Evolutionary conservation across 2,329 filamentous ascomycete species (phyloP), one percentile per base, ranked within the genome.

Genomic region (Xylaria hypoxylon): DNA sequence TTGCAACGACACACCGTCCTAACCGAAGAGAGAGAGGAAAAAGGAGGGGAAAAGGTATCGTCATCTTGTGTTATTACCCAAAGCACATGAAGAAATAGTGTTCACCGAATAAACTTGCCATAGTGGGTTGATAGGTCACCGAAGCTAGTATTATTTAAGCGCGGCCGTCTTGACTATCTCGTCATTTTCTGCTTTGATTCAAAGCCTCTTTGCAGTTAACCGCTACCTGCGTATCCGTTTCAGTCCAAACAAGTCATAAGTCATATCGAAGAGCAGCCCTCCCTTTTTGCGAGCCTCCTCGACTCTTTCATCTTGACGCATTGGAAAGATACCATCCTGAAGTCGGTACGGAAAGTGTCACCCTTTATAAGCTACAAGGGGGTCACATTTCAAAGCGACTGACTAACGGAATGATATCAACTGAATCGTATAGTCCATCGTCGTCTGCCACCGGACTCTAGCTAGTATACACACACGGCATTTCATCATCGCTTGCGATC

Each of bases 401-500:
- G 55, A 53, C 53, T 44, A 63, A 68, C 52, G 44, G 60, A 64
- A 52, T 62, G 64, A 59, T 69, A 67, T 69, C 62, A 64, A 52
- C 59, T 59, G 68, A 68, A 65, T 59, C 56, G 59, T 70, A 64
- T 66, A 71, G 63, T 65, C 55, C 55, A 70, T 64, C 35, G 60
- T 61, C 51, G 59, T 60, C 69, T 62, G 59, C 61, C 64, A 26
- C 64, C 50, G 42, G 56, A 71, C 57, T 57, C 65, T 68, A 67
- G 66, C 64, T 70, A 70, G 65, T 68, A 68, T 70, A 67, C 59
- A 73, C 42, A 64, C 35, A 53, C 56, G 56, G 44, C 24, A 45
- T 31, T 45, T 70, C 55, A 71, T 70, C 64, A 71, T 72, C 74
- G 72, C 68, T 76, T 80, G 55, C 78, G 77, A 70, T 79, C 78